A percentile compares a stretch with the other conserved stretches of the same genome.
phyloP scores from a whole-genome alignment of 1,284 basidiomycete genomes.

The Agaricales sp. region DNA sequence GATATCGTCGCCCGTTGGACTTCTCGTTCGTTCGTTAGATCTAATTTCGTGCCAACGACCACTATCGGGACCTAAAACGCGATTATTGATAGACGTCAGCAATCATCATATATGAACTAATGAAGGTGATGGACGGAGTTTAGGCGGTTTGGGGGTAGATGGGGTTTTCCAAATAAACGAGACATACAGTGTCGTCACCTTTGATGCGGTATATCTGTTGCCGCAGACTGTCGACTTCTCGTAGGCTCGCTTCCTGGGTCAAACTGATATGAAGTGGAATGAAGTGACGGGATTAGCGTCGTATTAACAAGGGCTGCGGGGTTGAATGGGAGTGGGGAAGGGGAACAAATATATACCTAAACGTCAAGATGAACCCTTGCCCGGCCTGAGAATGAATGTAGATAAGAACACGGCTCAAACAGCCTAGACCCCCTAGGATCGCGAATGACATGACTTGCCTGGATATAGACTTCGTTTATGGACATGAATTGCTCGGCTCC shows the following conservation, averaged over 20 bases:
- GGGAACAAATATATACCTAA: constrained; percentile 45
- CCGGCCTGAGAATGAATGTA: constrained; percentile 42
- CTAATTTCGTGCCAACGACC: constrained; percentile 83
- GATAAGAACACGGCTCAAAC: neutral
- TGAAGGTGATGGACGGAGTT: constrained; percentile 3
- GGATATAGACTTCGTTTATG: constrained; percentile 71
- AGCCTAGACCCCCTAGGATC: no score
- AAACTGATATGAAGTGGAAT: constrained; percentile 42
- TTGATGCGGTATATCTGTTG: constrained; percentile 77
- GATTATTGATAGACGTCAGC: constrained; percentile 7
- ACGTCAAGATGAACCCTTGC: constrained; percentile 74
- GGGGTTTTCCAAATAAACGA: no score
- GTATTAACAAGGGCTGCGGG: neutral
- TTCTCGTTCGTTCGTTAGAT: constrained; percentile 74
- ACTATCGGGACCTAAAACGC: constrained; percentile 76
- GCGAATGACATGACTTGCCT: constrained; percentile 32
- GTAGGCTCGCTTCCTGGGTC: constrained; percentile 67
- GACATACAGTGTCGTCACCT: constrained; percentile 47
- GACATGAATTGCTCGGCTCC: constrained; percentile 82
- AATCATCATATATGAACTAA: constrained; percentile 1
- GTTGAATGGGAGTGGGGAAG: constrained; percentile 2
- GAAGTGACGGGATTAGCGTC: constrained; percentile 1
- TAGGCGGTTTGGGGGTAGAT: neutral
- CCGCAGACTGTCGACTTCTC: constrained; percentile 68
- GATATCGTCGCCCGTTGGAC: constrained; percentile 61